These are phyloP conservation scores for Atkinsonella hypoxylon DNA, from an alignment of 2,329 filamentous ascomycete genomes.

Conservation along the genomic window DNA sequence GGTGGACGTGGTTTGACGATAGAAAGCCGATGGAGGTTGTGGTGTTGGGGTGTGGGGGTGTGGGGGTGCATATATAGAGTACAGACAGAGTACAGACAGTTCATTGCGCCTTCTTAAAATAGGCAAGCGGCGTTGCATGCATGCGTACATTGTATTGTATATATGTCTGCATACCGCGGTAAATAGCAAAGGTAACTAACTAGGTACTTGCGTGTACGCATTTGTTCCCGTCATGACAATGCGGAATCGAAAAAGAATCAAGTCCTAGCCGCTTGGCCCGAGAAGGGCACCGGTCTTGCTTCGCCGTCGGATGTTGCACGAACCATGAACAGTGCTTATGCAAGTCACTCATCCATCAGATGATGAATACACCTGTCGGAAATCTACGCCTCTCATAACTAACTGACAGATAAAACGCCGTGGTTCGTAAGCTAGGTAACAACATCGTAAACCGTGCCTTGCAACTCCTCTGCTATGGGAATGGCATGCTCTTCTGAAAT, in stretches of 20 bases:
- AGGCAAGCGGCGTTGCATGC: too few species aligned
- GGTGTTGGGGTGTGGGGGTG: too few species aligned
- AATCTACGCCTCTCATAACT: not conserved
- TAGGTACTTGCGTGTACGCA: not conserved
- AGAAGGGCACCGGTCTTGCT: not conserved
- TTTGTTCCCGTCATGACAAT: too few species aligned
- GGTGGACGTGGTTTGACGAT: too few species aligned
- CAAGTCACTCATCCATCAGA: not conserved
- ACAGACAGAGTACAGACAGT: too few species aligned
- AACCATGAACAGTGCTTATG: not conserved
- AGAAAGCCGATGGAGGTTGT: too few species aligned
- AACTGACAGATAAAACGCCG: not conserved
- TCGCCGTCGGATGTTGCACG: not conserved
- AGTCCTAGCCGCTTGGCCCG: not conserved
- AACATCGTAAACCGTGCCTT: not conserved
- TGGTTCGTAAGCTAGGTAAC: not conserved
- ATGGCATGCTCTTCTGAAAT: not conserved
- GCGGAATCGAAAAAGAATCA: not conserved
- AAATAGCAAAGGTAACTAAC: too few species aligned
- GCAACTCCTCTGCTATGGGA: not conserved
- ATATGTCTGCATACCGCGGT: not conserved
- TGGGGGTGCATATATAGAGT: too few species aligned
- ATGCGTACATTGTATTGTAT: too few species aligned
- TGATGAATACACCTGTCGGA: not conserved
- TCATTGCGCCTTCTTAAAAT: too few species aligned